These are phyloP conservation scores for Fistulinella staudtii DNA, from an alignment of 1,284 basidiomycete genomes.

Conservation along the genomic window DNA sequence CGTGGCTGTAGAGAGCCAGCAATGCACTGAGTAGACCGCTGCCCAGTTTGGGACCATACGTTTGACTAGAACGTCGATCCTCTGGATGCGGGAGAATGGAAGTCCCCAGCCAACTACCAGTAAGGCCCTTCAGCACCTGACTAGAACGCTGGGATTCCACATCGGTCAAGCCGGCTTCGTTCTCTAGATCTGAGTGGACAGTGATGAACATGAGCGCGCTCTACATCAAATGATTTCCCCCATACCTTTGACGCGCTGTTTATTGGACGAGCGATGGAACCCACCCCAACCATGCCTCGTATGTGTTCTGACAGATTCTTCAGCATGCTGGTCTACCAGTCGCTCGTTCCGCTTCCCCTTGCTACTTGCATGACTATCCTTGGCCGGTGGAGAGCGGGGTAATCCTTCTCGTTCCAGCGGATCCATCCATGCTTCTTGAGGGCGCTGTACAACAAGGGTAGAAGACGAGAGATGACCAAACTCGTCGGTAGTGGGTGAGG, in stretches of 20 bases:
- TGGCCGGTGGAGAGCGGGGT: conserved; percentile 24
- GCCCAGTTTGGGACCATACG: conserved; percentile 25
- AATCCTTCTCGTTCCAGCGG: conserved; percentile 42
- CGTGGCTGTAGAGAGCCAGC: conserved; percentile 52
- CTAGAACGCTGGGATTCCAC: conserved; percentile 1
- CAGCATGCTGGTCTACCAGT: conserved; percentile 24
- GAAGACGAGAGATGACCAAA: conserved; percentile 14
- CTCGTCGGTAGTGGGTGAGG: conserved; percentile 1
- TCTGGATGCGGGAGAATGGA: background rate
- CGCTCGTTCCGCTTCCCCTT: conserved; percentile 19
- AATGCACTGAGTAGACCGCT: conserved; percentile 52
- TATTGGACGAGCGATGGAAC: conserved; percentile 10
- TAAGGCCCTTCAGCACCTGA: conserved; percentile 17
- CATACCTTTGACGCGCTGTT: conserved; percentile 1
- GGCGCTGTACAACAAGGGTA: conserved; percentile 22
- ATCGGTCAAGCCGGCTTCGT: conserved; percentile 3
- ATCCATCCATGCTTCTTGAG: conserved; percentile 39
- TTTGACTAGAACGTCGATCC: conserved; percentile 2
- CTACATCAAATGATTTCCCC: background rate
- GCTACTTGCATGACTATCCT: background rate
- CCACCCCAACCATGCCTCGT: conserved; percentile 23
- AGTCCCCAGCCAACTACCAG: conserved; percentile 17
- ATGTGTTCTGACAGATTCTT: conserved; percentile 29
- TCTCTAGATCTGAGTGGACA: conserved; percentile 10
- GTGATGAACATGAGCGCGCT: background rate